These are phyloP conservation scores for Diaporthe sp. DNA, from an alignment of 2,329 filamentous ascomycete species.

Conservation along the genomic window DNA sequence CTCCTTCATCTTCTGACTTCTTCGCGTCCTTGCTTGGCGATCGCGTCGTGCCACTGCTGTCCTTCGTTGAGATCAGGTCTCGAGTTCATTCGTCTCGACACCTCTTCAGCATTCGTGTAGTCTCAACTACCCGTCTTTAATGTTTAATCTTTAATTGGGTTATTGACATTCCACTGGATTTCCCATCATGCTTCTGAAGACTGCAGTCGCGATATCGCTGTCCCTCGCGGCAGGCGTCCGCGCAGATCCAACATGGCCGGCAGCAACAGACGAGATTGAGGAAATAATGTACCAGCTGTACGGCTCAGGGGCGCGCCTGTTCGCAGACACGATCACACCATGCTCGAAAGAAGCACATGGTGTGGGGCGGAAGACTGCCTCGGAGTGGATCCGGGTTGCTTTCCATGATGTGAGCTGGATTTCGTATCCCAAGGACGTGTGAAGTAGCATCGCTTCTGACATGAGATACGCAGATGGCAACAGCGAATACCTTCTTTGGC, in stretches of 20 bases:
- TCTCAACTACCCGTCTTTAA: background rate
- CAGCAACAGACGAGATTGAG: constrained; percentile 71
- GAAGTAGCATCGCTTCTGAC: background rate
- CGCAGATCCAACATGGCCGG: constrained; percentile 72
- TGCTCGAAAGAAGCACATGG: constrained; percentile 67
- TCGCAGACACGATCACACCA: constrained; percentile 69
- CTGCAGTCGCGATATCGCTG: constrained; percentile 40
- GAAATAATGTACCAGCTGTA: constrained; percentile 73
- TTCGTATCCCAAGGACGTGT: background rate
- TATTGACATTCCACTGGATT: background rate
- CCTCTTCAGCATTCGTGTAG: background rate
- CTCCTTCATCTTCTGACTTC: background rate
- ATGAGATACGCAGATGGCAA: constrained; percentile 58
- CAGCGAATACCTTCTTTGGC: constrained; percentile 61
- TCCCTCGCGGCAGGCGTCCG: constrained; percentile 51
- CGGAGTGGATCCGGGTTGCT: constrained; percentile 72
- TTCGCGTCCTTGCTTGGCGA: background rate
- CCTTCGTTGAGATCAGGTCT: background rate
- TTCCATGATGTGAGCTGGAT: constrained; percentile 66
- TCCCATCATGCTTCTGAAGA: constrained; percentile 9
- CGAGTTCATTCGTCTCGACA: background rate
- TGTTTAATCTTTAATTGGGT: constrained; percentile 13
- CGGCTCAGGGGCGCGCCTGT: constrained; percentile 67
- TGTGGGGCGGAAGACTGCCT: constrained; percentile 69
- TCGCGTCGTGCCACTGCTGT: constrained; percentile 4